phyloP scores from a whole-genome alignment of 306 rosid species.

The Hylodesmum podocarpum region DNA sequence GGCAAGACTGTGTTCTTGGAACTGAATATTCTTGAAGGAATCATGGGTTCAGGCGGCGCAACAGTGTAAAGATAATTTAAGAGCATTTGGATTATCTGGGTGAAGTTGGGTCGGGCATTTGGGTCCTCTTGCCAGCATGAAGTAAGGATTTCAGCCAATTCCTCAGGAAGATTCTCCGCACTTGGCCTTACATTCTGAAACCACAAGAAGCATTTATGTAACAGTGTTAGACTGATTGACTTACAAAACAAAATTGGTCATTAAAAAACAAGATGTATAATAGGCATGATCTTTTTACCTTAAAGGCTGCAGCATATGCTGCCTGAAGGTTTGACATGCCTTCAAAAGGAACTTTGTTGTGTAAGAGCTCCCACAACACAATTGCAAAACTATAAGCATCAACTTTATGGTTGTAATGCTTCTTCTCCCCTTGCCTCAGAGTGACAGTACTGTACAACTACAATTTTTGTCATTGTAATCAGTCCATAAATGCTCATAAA shows the following conservation, averaged over 20 bases:
- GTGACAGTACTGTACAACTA: constrained; percentile 96
- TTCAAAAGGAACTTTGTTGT: constrained; percentile 92
- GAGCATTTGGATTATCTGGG: constrained; percentile 83
- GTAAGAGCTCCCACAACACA: constrained; percentile 93
- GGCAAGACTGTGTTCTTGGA: constrained; percentile 71
- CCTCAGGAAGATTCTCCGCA: constrained; percentile 79
- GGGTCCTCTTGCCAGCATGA: constrained; percentile 97
- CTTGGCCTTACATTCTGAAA: constrained; percentile 95
- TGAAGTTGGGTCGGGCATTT: constrained; percentile 81
- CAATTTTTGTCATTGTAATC: constrained; percentile 31
- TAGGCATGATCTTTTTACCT: constrained; percentile 44
- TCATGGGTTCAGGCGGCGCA: constrained; percentile 60
- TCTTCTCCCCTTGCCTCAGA: constrained; percentile 93
- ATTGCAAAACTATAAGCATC: constrained; percentile 95
- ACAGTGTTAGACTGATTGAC: background rate
- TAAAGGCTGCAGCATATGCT: constrained; percentile 95
- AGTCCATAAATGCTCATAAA: background rate
- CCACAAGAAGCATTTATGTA: constrained; percentile 21
- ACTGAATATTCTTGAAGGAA: constrained; percentile 69
- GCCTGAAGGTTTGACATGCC: constrained; percentile 99
- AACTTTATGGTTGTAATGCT: constrained; percentile 95
- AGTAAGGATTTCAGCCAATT: constrained; percentile 69
- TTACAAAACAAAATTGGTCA: background rate
- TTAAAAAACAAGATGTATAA: background rate
- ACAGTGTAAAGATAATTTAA: constrained; percentile 74